Conservation (phyloP, 768 basidiomycete genomes). For the Auricularia sp. region DNA sequence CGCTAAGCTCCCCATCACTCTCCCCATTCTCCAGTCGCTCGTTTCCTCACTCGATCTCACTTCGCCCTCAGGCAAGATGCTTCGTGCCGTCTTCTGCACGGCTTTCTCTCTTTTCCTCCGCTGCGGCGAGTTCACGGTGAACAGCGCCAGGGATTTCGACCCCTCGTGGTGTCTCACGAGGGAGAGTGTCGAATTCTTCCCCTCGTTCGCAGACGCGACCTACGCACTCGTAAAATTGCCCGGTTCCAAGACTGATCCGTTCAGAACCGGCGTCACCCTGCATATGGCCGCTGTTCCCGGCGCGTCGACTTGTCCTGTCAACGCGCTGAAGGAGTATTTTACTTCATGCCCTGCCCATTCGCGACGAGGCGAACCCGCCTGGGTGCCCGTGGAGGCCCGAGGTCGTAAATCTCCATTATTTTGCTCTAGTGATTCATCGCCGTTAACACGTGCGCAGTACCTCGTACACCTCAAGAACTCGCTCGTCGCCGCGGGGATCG, state of each 20-base stretch:
- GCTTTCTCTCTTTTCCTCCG: slow-evolving; percentile 17
- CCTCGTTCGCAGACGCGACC: slow-evolving; percentile 12
- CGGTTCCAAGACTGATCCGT: slow-evolving; percentile 29
- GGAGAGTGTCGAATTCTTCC: slow-evolving; percentile 18
- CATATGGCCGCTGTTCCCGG: slow-evolving; percentile 14
- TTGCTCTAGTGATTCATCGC: neutral
- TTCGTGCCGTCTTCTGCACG: slow-evolving; percentile 13
- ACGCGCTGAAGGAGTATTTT: slow-evolving; percentile 9
- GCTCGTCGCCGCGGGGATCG: slow-evolving; percentile 3
- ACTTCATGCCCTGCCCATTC: neutral
- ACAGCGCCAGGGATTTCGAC: slow-evolving; percentile 7
- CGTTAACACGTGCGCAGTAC: slow-evolving; percentile 5
- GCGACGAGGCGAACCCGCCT: no score
- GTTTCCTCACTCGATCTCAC: slow-evolving; percentile 2
- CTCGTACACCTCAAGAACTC: neutral
- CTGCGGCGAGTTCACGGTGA: slow-evolving; percentile 16
- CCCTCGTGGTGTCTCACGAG: slow-evolving; percentile 15
- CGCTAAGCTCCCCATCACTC: slow-evolving; percentile 9
- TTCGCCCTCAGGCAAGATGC: neutral
- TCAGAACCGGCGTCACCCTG: slow-evolving; percentile 19
- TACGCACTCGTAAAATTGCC: slow-evolving; percentile 19
- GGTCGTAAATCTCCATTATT: slow-evolving; percentile 10
- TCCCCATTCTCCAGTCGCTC: slow-evolving; percentile 6
- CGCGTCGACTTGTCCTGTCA: slow-evolving; percentile 6
- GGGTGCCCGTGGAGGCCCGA: no score